Conservation (phyloP, 495 filamentous ascomycete species). For the Neurospora africana region DNA sequence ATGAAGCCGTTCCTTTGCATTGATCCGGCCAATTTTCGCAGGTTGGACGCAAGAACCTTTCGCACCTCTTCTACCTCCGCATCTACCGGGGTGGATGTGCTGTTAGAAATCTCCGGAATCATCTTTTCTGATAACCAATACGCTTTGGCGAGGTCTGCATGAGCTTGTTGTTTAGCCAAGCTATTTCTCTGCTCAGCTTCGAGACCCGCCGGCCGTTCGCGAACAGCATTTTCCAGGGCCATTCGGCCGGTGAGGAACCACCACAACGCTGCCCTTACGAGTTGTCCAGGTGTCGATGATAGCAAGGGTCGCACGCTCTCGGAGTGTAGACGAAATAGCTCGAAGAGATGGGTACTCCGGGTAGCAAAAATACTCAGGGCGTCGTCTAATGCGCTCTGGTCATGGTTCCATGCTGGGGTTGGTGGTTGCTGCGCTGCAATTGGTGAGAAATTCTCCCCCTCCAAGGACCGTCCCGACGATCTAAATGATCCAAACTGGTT, state of each 20-base stretch:
- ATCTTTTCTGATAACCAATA: slow-evolving; percentile 70
- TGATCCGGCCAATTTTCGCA: slow-evolving; percentile 64
- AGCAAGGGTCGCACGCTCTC: slow-evolving; percentile 56
- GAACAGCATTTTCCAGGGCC: slow-evolving; percentile 58
- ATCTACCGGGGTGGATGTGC: slow-evolving; percentile 22
- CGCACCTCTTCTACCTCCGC: slow-evolving; percentile 40
- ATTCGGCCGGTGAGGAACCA: slow-evolving; percentile 78
- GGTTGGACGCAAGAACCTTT: slow-evolving; percentile 45
- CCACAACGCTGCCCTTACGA: slow-evolving; percentile 65
- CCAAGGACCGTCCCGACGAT: slow-evolving; percentile 15
- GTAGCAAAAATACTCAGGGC: slow-evolving; percentile 57
- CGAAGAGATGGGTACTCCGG: slow-evolving; percentile 55
- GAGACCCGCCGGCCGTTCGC: slow-evolving; percentile 44
- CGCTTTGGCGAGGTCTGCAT: slow-evolving; percentile 70
- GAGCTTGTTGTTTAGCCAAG: slow-evolving; percentile 50
- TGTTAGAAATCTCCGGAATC: slow-evolving; percentile 40
- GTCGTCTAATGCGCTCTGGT: slow-evolving; percentile 31
- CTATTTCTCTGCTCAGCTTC: slow-evolving; percentile 29
- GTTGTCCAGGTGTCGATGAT: slow-evolving; percentile 48
- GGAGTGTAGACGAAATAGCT: slow-evolving; percentile 59
- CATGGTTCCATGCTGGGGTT: neutral
- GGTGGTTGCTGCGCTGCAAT: neutral
- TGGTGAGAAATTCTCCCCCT: slow-evolving; percentile 10
- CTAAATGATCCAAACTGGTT: slow-evolving; percentile 14
- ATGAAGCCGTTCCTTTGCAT: slow-evolving; percentile 75